Percentiles rank a stretch among this genome's conserved stretches.
phyloP scores from a whole-genome alignment of 1,284 basidiomycete species.

The Malassezia arunalokei region DNA sequence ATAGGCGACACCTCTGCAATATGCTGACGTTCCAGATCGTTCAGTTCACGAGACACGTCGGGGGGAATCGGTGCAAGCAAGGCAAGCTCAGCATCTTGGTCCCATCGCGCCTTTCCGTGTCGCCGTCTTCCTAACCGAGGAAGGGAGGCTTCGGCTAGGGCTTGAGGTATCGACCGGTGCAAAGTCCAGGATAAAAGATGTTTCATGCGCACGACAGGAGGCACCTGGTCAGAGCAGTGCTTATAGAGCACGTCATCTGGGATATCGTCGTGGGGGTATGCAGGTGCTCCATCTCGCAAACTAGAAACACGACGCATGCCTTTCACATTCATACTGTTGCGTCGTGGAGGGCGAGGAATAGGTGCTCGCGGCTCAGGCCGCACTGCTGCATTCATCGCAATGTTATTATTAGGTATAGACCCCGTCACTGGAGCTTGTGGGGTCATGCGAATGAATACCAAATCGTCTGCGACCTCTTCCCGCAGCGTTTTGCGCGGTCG shows the following conservation, averaged over 20 bases:
- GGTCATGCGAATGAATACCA: constrained; percentile 4
- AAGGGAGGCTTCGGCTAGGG: constrained; percentile 19
- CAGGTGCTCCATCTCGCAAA: constrained; percentile 27
- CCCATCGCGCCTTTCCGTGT: constrained; percentile 16
- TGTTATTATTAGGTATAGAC: background rate
- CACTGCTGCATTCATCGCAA: background rate
- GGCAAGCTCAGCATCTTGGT: background rate
- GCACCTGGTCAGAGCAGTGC: constrained; percentile 29
- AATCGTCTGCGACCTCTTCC: constrained; percentile 4
- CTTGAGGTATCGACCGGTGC: constrained; percentile 28
- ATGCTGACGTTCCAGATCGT: constrained; percentile 22
- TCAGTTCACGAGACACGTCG: constrained; percentile 6
- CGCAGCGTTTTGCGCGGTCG: background rate
- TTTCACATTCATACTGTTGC: constrained; percentile 33
- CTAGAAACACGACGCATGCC: constrained; percentile 26
- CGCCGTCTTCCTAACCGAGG: background rate
- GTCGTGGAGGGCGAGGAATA: constrained; percentile 15
- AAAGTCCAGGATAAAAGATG: constrained; percentile 30
- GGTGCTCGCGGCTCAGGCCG: background rate
- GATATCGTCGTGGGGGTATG: constrained; percentile 35
- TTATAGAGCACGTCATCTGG: constrained; percentile 35
- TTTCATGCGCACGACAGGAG: constrained; percentile 34
- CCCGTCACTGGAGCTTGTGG: background rate
- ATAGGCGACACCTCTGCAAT: constrained; percentile 15
- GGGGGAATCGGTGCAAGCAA: background rate